A percentile compares a stretch with the other conserved stretches of the same genome.
Conservation (phyloP, 2,329 filamentous ascomycete species). For the Ophiocordyceps unilateralis region DNA sequence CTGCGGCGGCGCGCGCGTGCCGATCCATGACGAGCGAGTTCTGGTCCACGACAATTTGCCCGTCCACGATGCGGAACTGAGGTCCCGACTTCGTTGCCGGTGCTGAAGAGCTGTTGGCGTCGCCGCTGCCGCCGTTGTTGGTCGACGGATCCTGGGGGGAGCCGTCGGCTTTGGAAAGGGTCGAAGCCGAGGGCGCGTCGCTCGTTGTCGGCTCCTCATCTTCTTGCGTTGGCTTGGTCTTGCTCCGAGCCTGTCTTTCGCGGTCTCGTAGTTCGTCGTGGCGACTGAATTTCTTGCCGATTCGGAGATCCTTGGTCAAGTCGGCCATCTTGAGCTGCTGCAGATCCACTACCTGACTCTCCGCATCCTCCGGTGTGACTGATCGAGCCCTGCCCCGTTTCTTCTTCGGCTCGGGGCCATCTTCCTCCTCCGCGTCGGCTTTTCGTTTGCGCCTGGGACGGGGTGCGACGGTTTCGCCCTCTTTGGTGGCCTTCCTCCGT, state of each 20-base stretch:
- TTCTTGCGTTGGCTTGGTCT: constrained; percentile 11
- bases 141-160: constrained; percentile 1
- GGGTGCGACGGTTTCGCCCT: constrained; percentile 5
- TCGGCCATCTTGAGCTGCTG: constrained; percentile 55
- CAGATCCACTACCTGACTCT: constrained; percentile 44
- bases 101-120: constrained; percentile 3
- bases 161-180: constrained; percentile 3
- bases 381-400: constrained; percentile 23
- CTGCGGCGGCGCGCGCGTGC: constrained; percentile 42
- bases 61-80: constrained; percentile 49
- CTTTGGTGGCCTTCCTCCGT: constrained; percentile 13
- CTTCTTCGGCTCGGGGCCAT: constrained; percentile 7
- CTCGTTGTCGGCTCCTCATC: constrained; percentile 8
- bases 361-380: constrained; percentile 45
- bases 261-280: constrained; percentile 57
- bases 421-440: constrained; percentile 8
- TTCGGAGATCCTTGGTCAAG: constrained; percentile 49
- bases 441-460: constrained; percentile 12
- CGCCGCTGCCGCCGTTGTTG: constrained; percentile 1
- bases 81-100: constrained; percentile 21
- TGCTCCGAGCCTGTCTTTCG: constrained; percentile 28
- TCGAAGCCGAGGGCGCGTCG: constrained; percentile 6
- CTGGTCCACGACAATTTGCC: constrained; percentile 55
- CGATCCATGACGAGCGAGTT: constrained; percentile 50
- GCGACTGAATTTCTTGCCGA: constrained; percentile 58